A percentile compares a stretch with the other conserved stretches of the same genome.
Evolutionary conservation across 2,329 filamentous ascomycete genomes (phyloP).

Genomic region (Monilinia polystroma): DNA sequence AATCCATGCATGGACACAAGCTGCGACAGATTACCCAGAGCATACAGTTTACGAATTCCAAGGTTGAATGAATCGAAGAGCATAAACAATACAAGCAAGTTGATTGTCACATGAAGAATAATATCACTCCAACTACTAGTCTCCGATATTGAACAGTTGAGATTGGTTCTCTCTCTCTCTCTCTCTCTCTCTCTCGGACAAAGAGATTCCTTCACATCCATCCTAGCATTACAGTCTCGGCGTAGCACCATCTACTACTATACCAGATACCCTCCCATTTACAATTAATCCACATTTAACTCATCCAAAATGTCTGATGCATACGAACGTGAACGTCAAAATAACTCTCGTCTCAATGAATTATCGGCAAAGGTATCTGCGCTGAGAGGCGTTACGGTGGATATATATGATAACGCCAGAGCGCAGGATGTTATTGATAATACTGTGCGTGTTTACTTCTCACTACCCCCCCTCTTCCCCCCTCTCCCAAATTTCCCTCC

Average conservation of each 20-base stretch:
- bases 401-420: conserved; percentile 96
- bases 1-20: not conserved
- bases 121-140: not conserved
- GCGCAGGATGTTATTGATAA: conserved; percentile 85
- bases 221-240: conserved; percentile 1
- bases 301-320: conserved; percentile 63
- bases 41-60: not conserved
- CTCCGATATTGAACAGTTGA: not conserved
- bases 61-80: not conserved
- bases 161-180: not conserved
- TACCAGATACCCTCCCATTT: not conserved
- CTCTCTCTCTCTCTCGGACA: conserved; percentile 1
- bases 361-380: conserved; percentile 88
- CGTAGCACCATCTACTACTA: not conserved
- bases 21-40: conserved; percentile 2
- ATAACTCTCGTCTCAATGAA: conserved; percentile 90
- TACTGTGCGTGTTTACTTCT: conserved; percentile 57
- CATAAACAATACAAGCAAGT: not conserved
- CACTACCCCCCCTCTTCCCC: not conserved
- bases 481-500: not conserved
- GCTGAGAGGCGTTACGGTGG: conserved; percentile 88
- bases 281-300: not conserved
- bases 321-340: conserved; percentile 82
- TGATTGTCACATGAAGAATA: not conserved
- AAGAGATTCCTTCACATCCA: conserved; percentile 9